Evolutionary conservation across 441 rosid species (phyloP), one percentile per base, ranked within the genome.

Genomic region (Daphne laureola): DNA sequence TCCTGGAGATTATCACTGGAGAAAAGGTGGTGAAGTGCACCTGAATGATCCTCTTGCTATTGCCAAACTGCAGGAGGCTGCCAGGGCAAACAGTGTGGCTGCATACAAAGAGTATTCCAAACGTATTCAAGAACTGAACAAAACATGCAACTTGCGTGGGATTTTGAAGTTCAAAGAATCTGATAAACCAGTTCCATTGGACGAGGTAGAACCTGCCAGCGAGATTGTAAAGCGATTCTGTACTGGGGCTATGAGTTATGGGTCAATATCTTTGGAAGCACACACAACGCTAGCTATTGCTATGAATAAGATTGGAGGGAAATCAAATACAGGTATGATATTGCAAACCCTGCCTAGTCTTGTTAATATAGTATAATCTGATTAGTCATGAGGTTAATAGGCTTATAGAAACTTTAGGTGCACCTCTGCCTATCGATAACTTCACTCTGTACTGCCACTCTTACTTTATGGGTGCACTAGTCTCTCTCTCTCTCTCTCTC

Each of bases 171-270:
- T 95, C 67, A 91, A 85, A 73, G 95, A 78, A 46, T 61, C 75
- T 23, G 84, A 72, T 43, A 78, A 67, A 6, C 80, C 73, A 68
- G 64, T 95, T 60, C 87, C 95, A 25, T 53, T 95, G 60, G 96
- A 84, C 59, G 87, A 91, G 73, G 97, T 95, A 44, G 98, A 95
- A 69, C 87, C 95, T 25, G 97, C 98, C 26, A 85, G 99, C 66
- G 98, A 95, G 72, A 95, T 95, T 71, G 98, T 95, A 23, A 95
- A 95, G 64, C 76, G 99, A 55, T 95, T 95, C 64, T 89, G 96
- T 70, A 95, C 99, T 1, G 99, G 99, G 11, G 99, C 99, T 21
- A 91, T 95, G 99, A 95, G 99, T 69, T 95, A 95, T 72, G 99
- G 99, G 59, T 95, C 99, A 6, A 95, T 95, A 59, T 91, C 99